Evolutionary conservation across 495 filamentous ascomycete species (phyloP), one percentile per base, ranked within the genome.

Genomic region (Talaromyces liani): DNA sequence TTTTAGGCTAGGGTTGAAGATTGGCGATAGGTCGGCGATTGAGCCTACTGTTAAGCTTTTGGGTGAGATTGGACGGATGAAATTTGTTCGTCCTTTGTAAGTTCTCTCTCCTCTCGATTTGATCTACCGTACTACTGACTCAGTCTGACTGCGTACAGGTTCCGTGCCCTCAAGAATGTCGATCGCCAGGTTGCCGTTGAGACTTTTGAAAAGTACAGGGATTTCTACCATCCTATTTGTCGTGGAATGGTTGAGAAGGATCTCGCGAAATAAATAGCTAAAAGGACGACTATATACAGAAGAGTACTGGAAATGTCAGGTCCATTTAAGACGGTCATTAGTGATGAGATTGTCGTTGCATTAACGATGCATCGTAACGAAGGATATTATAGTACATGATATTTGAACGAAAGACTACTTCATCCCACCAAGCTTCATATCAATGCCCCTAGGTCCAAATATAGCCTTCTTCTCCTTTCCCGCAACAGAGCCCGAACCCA

Each of bases 201-300:
- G 71, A 96, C 93, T 1, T 97, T 97, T 68, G 80, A 91, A 79
- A 88, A 88, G 78, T 86, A 96, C 67, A 89, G 83, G 66, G 86
- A 89, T 58, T 98, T 97, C 68, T 98, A 98, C 71, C 93, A 97
- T 73, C 94, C 94, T 12, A 98, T 97, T 65, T 97, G 93, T 70
- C 83, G 88, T 61, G 84, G 78, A 18, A 84, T 89, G 81, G 84
- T 94, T 25, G 89, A 90, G 77, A 97, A 96, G 78, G 90, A 96
- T 73, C 77, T 97, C 8, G 47, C 59, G 49, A 62, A 67, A 58
- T 61, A 61, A 10, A 22, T 20, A 56, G 4, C 6, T 29, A 29
- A 27, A 27, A 2, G 9, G 25, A 27, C 25, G 3, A 27, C 24
- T 22, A 9, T 25, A 27, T 55, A 55, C 18, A 25, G 51, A 27